phyloP scores from a whole-genome alignment of 2,329 filamentous ascomycete species.

The Pseudogymnoascus sp. region DNA sequence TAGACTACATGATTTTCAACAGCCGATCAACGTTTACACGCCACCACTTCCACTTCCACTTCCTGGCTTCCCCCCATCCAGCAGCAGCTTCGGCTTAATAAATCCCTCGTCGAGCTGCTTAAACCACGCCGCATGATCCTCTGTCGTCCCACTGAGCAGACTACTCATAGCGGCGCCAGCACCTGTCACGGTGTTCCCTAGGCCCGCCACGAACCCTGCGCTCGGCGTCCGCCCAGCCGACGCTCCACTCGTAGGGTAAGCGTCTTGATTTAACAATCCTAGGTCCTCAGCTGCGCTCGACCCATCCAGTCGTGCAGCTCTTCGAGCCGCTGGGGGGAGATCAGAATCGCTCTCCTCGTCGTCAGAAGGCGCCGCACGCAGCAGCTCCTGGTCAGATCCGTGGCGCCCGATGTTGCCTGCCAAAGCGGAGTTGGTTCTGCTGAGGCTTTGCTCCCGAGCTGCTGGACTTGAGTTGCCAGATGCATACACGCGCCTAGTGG shows the following conservation, averaged over 20 bases:
- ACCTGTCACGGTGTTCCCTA: slow-evolving; percentile 45
- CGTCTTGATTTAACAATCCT: not conserved
- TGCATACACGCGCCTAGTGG: slow-evolving; percentile 27
- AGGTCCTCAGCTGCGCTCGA: slow-evolving; percentile 31
- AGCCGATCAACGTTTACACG: not conserved
- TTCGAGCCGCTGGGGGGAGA: slow-evolving; percentile 50
- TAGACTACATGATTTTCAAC: not conserved
- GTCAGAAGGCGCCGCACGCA: slow-evolving; percentile 37
- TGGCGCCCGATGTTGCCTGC: slow-evolving; percentile 31
- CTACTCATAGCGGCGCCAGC: slow-evolving; percentile 65
- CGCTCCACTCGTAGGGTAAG: slow-evolving; percentile 18
- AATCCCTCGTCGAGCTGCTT: slow-evolving; percentile 91
- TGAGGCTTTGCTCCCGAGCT: slow-evolving; percentile 37
- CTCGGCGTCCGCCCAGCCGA: slow-evolving; percentile 33
- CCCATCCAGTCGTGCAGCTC: slow-evolving; percentile 20
- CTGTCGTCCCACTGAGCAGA: slow-evolving; percentile 65
- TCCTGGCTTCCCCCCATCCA: slow-evolving; percentile 52
- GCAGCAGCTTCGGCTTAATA: slow-evolving; percentile 81
- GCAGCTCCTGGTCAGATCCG: slow-evolving; percentile 49
- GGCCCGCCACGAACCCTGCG: not conserved
- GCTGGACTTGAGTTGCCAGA: slow-evolving; percentile 29
- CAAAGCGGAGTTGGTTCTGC: slow-evolving; percentile 41
- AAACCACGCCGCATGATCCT: slow-evolving; percentile 86
- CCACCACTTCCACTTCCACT: not conserved
- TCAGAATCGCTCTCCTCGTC: slow-evolving; percentile 61